Base-by-base conservation (phyloP, 2,329 filamentous ascomycete species). In the Hymenoscyphus fructigenus region DNA sequence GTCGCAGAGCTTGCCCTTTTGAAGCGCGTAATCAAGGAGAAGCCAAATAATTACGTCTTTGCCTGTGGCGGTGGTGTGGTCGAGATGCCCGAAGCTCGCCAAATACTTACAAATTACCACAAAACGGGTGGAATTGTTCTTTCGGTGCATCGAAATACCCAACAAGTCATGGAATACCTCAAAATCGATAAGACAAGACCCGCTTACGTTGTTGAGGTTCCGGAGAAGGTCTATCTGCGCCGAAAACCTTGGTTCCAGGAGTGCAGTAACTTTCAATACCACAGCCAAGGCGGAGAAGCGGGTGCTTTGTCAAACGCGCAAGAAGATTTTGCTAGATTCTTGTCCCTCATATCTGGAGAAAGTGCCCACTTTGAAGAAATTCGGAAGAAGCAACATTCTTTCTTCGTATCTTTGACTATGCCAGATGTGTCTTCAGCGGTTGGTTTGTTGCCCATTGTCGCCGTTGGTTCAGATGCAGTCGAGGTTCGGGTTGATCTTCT, bases 1-100 rank as follows among this genome's bases (percentile, higher is more conserved):
- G 83, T 85, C 29, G 88, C 90, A 26, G 95, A 99, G 76, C 78
- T 94, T 9, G 85, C 85, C 2, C 81, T 97, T 5, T 81, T 99
- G 6, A 84, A 86, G 68, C 86, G 88, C 53, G 85, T 91, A 32
- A 86, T 96, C 75, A 85, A 87, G 62, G 91, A 93, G 63, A 90
- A 91, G 71, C 82, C 91, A 1, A 85, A 83, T 1, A 90, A 90
- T 3, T 83, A 96, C 74, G 85, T 99, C 67, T 93, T 99, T 75
- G 95, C 95, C 0, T 98, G 94, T 70, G 95, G 95, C 61, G 95
- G 95, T 55, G 95, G 95, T 34, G 86, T 99, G 34, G 93, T 99
- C 12, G 95, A 99, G 76, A 91, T 87, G 0, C 85, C 90, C 0
- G 89, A 90, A 72, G 92, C 93, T 23, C 88, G 93, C 17, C 84